Base-by-base conservation (phyloP, 331 rosid species). In the Saraca asoca region DNA sequence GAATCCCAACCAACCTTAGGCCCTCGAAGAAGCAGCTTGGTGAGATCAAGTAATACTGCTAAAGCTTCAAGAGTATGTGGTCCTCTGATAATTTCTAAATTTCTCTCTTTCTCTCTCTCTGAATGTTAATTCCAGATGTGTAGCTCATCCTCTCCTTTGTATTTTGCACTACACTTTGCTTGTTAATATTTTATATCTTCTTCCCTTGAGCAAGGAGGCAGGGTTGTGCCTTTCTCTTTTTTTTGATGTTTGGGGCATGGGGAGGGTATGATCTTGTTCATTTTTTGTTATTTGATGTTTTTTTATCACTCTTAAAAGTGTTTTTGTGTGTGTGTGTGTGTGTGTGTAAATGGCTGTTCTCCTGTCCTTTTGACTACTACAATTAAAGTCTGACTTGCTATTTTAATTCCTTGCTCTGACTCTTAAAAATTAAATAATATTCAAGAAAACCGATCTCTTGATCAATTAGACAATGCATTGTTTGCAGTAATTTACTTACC, bases 21-120 rank as follows among this genome's bases (percentile, higher is more conserved):
- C 11, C 85, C 90, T 62, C 81, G 87, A 38, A 78, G 91, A 70
- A 74, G 80, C 68, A 82, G 86, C 48, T 66, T 82, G 79, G 79
- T 51, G 64, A 79, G 95, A 81, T 75, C 98, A 62, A 58, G 87
- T 78, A 82, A 95, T 49, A 74, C 86, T 12, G 35, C 89, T 7
- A 93, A 86, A 82, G 82, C 91, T 64, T 93, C 97, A 44, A 85
- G 96, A 86, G 98, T 93, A 88, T 75, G 77, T 75, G 51, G 24
- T 42, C 44, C 52, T 70, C 72, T 38, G 51, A 45, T 46, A 38
- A 60, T 63, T 71, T 67, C 29, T 53, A 15, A 61, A 34, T 48
- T 46, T 62, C 9, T 12, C 31, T 24, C 31, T 12, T 3, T 24
- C 31, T 24, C 31, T 46, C 61, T 50, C 50, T 62, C 8, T 63